Evolutionary conservation across 2,329 filamentous ascomycete species (phyloP).

Genomic region (Stagonosporopsis rhizophila): DNA sequence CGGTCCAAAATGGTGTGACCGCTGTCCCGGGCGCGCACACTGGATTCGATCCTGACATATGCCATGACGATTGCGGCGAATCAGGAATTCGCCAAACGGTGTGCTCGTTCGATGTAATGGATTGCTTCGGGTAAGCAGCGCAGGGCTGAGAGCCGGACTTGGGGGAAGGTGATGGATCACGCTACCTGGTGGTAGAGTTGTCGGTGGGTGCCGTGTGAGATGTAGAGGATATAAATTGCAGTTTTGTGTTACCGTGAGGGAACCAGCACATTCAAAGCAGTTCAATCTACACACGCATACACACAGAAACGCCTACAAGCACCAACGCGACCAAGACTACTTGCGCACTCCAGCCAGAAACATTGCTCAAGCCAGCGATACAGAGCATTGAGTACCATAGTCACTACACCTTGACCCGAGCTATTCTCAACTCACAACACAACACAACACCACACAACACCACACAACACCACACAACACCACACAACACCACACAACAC

Average conservation of each 20-base stretch:
- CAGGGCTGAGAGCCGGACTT: conserved; percentile 5
- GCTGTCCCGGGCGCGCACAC: neutral
- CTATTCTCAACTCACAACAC: neutral
- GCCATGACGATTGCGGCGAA: neutral
- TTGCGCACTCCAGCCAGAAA: neutral
- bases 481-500: neutral
- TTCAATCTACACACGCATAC: neutral
- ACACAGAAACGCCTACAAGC: neutral
- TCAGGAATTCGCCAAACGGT: neutral
- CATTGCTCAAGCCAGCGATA: neutral
- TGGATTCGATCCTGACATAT: neutral
- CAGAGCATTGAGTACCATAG: neutral
- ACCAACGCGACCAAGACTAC: neutral
- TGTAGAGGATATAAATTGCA: conserved; percentile 9
- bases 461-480: neutral
- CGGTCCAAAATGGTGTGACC: conserved; percentile 25
- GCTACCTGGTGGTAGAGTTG: conserved; percentile 1
- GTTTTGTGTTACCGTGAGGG: conserved; percentile 10
- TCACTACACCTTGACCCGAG: neutral
- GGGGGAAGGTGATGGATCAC: conserved; percentile 3
- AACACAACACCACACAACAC: neutral
- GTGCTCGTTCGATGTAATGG: conserved; percentile 4
- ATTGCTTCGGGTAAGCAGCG: neutral
- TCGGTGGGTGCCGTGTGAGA: conserved; percentile 4
- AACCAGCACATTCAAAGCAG: conserved; percentile 8